Conservation (phyloP, 345 rosid genomes). For the Populus tremula region DNA sequence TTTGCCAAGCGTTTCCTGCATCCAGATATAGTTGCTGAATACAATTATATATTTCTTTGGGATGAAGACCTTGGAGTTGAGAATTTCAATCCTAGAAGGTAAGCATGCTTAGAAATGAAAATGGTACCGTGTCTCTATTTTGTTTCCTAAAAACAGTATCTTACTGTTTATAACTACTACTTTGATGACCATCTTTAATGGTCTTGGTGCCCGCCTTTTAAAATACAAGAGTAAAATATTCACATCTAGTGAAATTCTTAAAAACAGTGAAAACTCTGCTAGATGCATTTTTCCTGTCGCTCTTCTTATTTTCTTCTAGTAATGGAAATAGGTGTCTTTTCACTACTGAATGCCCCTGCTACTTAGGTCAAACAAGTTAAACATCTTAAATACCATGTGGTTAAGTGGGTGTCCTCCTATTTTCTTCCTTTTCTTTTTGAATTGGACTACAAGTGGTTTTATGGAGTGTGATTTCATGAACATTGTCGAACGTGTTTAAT, state of each 20-base stretch:
- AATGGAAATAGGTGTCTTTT: not conserved
- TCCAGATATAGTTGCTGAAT: slow-evolving; percentile 76
- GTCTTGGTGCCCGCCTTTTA: not conserved
- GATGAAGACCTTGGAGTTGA: slow-evolving; percentile 90
- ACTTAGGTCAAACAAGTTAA: not conserved
- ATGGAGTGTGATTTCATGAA: not conserved
- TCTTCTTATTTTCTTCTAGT: not conserved
- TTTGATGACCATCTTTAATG: not conserved
- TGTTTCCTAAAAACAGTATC: not conserved
- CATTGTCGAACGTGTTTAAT: not conserved
- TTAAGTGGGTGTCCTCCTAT: not conserved
- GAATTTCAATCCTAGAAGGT: slow-evolving; percentile 70
- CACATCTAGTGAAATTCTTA: not conserved
- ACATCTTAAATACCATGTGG: not conserved
- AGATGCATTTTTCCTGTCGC: not conserved
- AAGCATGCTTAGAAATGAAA: slow-evolving; percentile 1
- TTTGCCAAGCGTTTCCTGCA: slow-evolving; percentile 94
- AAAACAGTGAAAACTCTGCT: not conserved
- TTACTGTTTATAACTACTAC: not conserved
- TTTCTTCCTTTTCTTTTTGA: not conserved
- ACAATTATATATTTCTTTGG: slow-evolving; percentile 85
- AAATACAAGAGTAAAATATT: not conserved
- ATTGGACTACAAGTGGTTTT: not conserved
- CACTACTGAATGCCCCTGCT: not conserved
- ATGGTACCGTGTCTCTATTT: not conserved